Conservation (phyloP, 768 basidiomycete species). For the Postia placenta region DNA sequence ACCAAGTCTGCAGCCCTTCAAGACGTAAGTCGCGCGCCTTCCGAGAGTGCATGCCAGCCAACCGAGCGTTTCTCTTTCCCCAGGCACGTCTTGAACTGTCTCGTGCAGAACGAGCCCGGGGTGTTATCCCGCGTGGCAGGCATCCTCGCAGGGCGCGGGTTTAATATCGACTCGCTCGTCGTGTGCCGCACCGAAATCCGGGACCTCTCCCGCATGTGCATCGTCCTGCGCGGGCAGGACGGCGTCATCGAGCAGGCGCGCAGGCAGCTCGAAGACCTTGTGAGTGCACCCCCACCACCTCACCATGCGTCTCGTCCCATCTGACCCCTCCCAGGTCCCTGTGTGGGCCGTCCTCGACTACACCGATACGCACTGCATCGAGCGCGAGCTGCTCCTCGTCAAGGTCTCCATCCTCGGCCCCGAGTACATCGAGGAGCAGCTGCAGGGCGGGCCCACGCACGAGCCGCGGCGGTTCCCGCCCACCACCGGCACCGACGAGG, state of each 20-base stretch:
- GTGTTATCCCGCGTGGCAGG: constrained; percentile 98
- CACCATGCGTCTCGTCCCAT: neutral
- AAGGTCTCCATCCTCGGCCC: constrained; percentile 97
- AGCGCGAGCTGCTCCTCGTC: constrained; percentile 89
- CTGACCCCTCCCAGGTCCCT: constrained; percentile 60
- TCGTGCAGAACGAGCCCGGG: constrained; percentile 99
- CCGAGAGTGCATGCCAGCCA: too few species aligned
- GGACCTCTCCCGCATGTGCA: constrained; percentile 96
- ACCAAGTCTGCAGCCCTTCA: constrained; percentile 85
- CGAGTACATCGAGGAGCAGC: constrained; percentile 92
- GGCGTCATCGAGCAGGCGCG: constrained; percentile 97
- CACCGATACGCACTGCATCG: constrained; percentile 85
- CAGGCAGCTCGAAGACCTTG: constrained; percentile 92
- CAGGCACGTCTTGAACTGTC: constrained; percentile 94
- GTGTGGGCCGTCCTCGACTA: constrained; percentile 99
- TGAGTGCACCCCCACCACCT: constrained; percentile 33
- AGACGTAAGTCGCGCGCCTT: constrained; percentile 55
- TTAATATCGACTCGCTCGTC: constrained; percentile 98
- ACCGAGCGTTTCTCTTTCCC: neutral
- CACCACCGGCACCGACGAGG: constrained; percentile 19
- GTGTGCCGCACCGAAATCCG: constrained; percentile 97
- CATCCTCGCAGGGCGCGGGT: constrained; percentile 92
- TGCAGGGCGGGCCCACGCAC: constrained; percentile 78
- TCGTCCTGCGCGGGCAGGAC: constrained; percentile 94
- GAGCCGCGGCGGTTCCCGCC: constrained; percentile 48